Evolutionary conservation across 2,329 filamentous ascomycete genomes (phyloP), one percentile per base, ranked within the genome.

Genomic region (Pseudomassariella vexata): DNA sequence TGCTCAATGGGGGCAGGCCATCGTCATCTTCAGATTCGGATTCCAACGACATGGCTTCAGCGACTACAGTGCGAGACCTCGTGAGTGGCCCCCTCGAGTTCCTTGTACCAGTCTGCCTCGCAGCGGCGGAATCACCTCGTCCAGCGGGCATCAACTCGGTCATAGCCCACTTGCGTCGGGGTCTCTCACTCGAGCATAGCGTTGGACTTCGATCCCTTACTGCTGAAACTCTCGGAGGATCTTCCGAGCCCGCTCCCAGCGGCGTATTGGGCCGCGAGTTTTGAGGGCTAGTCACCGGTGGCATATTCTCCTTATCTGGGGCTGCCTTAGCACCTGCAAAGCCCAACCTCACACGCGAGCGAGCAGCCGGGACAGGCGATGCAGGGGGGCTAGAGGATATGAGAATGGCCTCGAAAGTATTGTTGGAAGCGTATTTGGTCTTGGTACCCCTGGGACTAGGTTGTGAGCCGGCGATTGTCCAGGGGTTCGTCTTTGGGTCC

Each of bases 381-480:
- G 50, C 35, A 50, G 49, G 42, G 31, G 66, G 65, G 39, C 65
- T 68, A 50, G 65, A 68, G 43, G 59, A 52, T 49, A 69, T 59
- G 41, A 60, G 29, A 52, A 70, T 66, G 39, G 63, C 43, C 45
- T 67, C 55, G 38, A 43, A 14, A 47, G 42, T 35, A 36, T 37
- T 32, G 35, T 30, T 34, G n/a, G 21, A 14, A 2, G 16, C 21
- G 12, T 10, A 15, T 32, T 19, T 34, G 23, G 36, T 16, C 28
- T 46, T 44, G 38, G 33, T 44, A 38, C 45, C 56, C 47, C 63
- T 68, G 56, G 60, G 45, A 43, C 44, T 59, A 41, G 42, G 40
- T 47, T 59, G 65, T 66, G 62, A 68, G 64, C 60, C 53, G 43
- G 51, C 51, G 44, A 59, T 55, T 35, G 56, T 57, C 59, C 63